Conservation (phyloP, 768 basidiomycete species). For the Thelephora aurantiotincta region DNA sequence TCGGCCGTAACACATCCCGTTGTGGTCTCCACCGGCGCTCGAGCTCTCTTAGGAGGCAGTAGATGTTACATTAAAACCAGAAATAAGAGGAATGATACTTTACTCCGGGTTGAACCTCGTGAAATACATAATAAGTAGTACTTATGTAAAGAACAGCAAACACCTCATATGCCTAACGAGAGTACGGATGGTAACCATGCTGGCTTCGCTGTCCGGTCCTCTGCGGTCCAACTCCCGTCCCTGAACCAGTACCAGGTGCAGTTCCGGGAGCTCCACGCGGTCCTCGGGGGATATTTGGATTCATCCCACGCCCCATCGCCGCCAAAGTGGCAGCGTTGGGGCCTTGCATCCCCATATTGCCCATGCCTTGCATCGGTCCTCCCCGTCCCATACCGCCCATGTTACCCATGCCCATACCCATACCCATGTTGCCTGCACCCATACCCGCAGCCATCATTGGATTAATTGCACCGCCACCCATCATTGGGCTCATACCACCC, state of each 20-base stretch:
- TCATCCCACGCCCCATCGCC: slow-evolving; percentile 9
- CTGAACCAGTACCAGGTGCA: slow-evolving; percentile 30
- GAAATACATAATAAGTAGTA: neutral
- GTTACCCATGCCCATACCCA: slow-evolving; percentile 21
- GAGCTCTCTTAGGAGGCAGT: no score
- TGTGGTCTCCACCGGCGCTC: no score
- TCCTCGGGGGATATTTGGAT: slow-evolving; percentile 34
- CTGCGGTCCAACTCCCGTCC: slow-evolving; percentile 55
- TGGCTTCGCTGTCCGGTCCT: slow-evolving; percentile 57
- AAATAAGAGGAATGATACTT: no score
- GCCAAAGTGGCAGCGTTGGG: neutral
- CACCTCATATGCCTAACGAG: slow-evolving; percentile 27
- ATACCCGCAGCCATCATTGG: slow-evolving; percentile 34
- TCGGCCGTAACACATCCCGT: no score
- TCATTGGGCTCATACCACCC: slow-evolving; percentile 35
- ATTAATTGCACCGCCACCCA: slow-evolving; percentile 23
- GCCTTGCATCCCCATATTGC: slow-evolving; percentile 13
- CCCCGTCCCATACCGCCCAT: slow-evolving; percentile 19
- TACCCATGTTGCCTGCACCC: slow-evolving; percentile 17
- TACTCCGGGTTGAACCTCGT: no score
- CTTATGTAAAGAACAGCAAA: neutral
- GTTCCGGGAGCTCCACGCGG: slow-evolving; percentile 40
- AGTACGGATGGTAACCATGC: slow-evolving; percentile 77
- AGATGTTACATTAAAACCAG: no score
- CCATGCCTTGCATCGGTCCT: slow-evolving; percentile 23